phyloP scores from a whole-genome alignment of 176 grass and related monocot genomes.

The Hordeum marinum region DNA sequence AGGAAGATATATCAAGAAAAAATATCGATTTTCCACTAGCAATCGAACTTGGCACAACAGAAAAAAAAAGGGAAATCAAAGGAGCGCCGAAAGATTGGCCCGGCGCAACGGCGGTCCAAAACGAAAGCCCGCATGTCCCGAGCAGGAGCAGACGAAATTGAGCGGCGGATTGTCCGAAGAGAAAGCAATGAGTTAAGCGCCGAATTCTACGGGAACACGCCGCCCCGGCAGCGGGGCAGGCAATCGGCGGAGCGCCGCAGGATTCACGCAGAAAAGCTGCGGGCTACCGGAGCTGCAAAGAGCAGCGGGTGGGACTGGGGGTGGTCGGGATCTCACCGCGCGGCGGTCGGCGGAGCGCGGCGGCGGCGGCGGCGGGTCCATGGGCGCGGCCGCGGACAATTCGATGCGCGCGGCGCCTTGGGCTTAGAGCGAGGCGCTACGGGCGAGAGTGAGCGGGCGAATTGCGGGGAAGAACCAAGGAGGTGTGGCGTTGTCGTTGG shows the following conservation, averaged over 20 bases:
- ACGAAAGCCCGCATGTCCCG: not conserved
- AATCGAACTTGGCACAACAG: not conserved
- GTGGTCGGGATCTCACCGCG: not conserved
- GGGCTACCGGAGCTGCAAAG: no score
- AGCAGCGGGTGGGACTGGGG: no score
- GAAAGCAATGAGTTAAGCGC: not conserved
- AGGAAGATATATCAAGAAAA: not conserved
- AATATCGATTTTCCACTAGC: not conserved
- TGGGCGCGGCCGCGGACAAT: slow-evolving; percentile 28
- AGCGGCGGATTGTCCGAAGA: not conserved
- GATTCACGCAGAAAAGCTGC: not conserved
- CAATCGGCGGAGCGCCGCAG: not conserved
- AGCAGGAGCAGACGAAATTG: not conserved
- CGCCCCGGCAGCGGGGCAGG: no score
- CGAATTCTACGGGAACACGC: no score
- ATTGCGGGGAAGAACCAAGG: not conserved
- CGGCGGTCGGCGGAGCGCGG: slow-evolving; percentile 7
- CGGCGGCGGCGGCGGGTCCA: slow-evolving; percentile 4
- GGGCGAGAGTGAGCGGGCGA: not conserved
- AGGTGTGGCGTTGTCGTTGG: slow-evolving; percentile 15
- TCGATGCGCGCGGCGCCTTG: no score
- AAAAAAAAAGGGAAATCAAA: not conserved
- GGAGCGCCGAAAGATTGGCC: not conserved
- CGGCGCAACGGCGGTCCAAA: not conserved
- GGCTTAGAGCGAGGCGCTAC: no score